These are phyloP conservation scores for Penicillium sp. DNA, from an alignment of 2,329 filamentous ascomycete species.

Conservation along the genomic window DNA sequence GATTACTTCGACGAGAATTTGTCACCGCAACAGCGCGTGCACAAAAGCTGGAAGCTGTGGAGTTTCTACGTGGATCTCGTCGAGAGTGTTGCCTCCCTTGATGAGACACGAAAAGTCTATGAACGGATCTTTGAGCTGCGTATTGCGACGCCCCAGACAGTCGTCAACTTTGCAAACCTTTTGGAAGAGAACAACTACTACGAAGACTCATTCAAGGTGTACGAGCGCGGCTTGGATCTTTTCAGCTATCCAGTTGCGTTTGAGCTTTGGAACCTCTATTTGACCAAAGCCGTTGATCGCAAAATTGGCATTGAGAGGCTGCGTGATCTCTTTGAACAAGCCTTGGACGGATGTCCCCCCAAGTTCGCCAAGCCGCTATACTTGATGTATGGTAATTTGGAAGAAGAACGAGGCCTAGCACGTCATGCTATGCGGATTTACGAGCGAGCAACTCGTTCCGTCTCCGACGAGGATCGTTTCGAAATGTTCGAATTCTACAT, in stretches of 20 bases:
- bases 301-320: constrained; percentile 94
- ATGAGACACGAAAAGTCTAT: constrained; percentile 91
- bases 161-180: constrained; percentile 96
- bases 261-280: constrained; percentile 96
- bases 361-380: constrained; percentile 96
- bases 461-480: constrained; percentile 88
- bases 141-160: constrained; percentile 95
- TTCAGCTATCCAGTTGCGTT: constrained; percentile 98
- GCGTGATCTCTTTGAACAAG: constrained; percentile 94
- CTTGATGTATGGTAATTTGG: constrained; percentile 96
- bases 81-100: constrained; percentile 85
- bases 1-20: constrained; percentile 97
- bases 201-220: constrained; percentile 97
- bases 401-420: constrained; percentile 91
- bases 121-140: constrained; percentile 97
- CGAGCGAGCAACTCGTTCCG: constrained; percentile 90
- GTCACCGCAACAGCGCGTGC: constrained; percentile 90
- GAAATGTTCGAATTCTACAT: constrained; percentile 99
- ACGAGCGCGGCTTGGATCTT: constrained; percentile 92
- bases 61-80: constrained; percentile 98
- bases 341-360: constrained; percentile 88
- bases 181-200: constrained; percentile 93
- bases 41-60: constrained; percentile 99
- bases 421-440: constrained; percentile 99
- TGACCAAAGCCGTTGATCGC: constrained; percentile 94